phyloP scores from a whole-genome alignment of 352 stramenopile genomes.

The Globisporangium nagaii region DNA sequence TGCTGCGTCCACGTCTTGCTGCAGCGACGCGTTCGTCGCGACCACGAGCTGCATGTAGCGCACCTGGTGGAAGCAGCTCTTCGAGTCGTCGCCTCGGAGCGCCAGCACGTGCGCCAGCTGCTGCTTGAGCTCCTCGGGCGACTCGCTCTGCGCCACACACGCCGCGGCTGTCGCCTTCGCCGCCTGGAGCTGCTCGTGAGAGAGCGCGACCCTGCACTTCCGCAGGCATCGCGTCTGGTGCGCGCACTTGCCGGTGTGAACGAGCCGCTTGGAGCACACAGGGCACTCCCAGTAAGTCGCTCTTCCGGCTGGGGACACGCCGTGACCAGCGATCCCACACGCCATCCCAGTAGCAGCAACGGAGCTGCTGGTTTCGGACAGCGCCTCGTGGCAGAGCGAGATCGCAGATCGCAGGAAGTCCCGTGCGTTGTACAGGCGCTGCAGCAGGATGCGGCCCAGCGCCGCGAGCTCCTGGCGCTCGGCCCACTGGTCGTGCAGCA shows the following conservation, averaged over 20 bases:
- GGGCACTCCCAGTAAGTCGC: conserved; percentile 11
- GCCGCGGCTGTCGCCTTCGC: neutral
- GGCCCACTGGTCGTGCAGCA: conserved; percentile 3
- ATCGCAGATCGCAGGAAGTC: conserved; percentile 7
- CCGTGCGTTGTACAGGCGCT: conserved; percentile 1
- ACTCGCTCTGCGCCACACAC: neutral
- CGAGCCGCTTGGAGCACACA: conserved; percentile 5
- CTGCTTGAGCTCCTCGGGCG: conserved; percentile 1
- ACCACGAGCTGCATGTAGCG: conserved; percentile 15
- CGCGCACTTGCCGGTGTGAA: conserved; percentile 6
- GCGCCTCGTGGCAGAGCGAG: conserved; percentile 3
- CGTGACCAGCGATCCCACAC: no score
- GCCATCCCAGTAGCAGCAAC: neutral
- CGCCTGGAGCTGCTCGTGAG: conserved; percentile 3
- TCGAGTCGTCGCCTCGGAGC: neutral
- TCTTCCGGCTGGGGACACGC: neutral
- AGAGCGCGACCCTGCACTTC: conserved; percentile 9
- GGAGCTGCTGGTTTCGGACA: neutral
- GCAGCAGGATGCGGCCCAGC: neutral
- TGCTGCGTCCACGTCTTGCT: conserved; percentile 1
- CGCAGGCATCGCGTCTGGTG: conserved; percentile 3
- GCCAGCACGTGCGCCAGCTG: neutral
- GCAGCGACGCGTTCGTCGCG: conserved; percentile 1
- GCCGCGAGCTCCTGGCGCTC: neutral
- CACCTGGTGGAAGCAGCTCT: conserved; percentile 4